These are phyloP conservation scores for Pachyrhizus erosus DNA, from an alignment of 306 rosid genomes.

Conservation along the genomic window DNA sequence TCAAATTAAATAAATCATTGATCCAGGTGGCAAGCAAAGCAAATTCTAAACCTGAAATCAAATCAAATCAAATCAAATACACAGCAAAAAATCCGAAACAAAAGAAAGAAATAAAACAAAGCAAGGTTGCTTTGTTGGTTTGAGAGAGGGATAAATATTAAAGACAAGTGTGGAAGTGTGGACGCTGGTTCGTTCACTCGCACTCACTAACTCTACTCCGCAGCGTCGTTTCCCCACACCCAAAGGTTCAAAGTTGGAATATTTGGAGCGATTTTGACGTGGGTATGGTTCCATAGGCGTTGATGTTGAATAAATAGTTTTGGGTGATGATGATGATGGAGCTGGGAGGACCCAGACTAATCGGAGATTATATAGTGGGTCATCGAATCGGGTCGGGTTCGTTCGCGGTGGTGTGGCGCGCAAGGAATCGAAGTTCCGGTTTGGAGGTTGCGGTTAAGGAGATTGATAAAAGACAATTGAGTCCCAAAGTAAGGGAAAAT, in stretches of 20 bases:
- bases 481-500: slow-evolving; percentile 74
- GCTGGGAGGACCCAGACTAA: slow-evolving; percentile 49
- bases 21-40: background rate
- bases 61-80: background rate
- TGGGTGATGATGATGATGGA: slow-evolving; percentile 62
- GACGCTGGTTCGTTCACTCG: background rate
- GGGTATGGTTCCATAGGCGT: background rate
- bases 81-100: background rate
- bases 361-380: slow-evolving; percentile 86
- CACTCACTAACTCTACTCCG: background rate
- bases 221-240: slow-evolving; percentile 5
- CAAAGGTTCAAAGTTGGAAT: slow-evolving; percentile 21
- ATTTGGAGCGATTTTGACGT: background rate
- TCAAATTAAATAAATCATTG: background rate
- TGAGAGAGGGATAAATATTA: background rate
- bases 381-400: slow-evolving; percentile 85
- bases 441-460: slow-evolving; percentile 82
- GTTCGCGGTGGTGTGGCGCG: slow-evolving; percentile 84
- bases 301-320: background rate
- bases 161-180: background rate
- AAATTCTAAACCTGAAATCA: slow-evolving; percentile 4
- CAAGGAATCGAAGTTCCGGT: slow-evolving; percentile 81
- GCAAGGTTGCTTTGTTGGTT: too few species aligned
- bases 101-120: background rate
- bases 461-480: slow-evolving; percentile 68